Base-by-base conservation (phyloP, 805 yeast species). In the Ascoidea tarda region DNA sequence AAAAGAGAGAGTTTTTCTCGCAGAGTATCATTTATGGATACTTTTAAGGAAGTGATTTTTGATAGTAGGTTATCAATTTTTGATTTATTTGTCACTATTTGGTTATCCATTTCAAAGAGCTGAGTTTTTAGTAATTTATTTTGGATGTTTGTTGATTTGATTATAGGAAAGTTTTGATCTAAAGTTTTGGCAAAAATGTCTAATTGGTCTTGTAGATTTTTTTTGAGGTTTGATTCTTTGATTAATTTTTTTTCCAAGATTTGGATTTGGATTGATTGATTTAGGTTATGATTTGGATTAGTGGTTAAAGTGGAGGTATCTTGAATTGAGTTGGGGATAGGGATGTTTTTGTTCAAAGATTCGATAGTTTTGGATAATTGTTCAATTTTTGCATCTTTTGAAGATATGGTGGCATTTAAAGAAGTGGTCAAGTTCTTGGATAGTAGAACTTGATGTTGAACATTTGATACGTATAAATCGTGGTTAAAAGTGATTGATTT, bases 101-200 rank as follows among this genome's bases (percentile, higher is more conserved):
- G 3, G 28, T 21, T 21, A 21, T 21, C 28, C 28, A 21, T 58
- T 59, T 81, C 75, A 50, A 72, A 61, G 62, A 83, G 61, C 61
- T 79, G 81, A 55, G 73, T 63, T 70, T 86, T 80, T 59, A 84
- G 60, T 50, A 73, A 64, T 57, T 71, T 63, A 59, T 88, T 72
- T 66, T 77, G 77, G 52, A 76, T 78, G 66, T 73, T 81, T 59
- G 81, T 84, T 51, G 81, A 82, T 67, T 70, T 77, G 49, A 91
- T 75, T 2, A 82, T 69, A 0, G 98, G 97, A 52, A 87, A 81
- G 60, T 85, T 82, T 33, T 77, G 73, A 60, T 88, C 95, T 56
- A 90, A 70, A 64, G 89, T 96, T 16, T 73, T 72, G 38, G 89
- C 79, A 58, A 91, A 81, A 1, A 73, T 70, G 59, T 84, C 83